These are phyloP conservation scores for Triadica sebifera DNA, from an alignment of 345 rosid species.

Conservation along the genomic window DNA sequence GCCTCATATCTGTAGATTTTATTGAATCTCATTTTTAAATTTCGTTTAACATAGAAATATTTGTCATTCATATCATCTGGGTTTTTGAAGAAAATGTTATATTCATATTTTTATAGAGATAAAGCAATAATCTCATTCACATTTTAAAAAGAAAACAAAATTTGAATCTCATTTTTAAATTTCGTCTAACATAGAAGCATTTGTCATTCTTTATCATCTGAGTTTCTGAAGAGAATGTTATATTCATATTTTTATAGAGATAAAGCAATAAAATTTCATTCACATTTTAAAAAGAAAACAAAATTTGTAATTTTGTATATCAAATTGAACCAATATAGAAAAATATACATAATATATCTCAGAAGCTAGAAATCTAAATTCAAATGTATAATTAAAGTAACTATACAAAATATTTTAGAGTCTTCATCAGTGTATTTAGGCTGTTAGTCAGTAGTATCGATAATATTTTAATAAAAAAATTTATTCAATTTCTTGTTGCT, in stretches of 20 bases:
- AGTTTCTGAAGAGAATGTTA: not conserved
- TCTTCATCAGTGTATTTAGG: not conserved
- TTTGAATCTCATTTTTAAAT: too few species aligned
- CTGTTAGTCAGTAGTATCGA: not conserved
- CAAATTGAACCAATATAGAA: slow-evolving; percentile 7
- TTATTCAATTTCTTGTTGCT: not conserved
- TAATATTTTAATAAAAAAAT: not conserved
- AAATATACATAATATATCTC: not conserved
- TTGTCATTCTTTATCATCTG: too few species aligned
- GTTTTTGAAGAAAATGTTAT: not conserved
- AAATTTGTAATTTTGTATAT: not conserved
- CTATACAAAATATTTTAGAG: not conserved
- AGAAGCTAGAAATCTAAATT: not conserved
- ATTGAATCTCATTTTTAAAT: too few species aligned
- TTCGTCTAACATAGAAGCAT: too few species aligned
- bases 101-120: not conserved
- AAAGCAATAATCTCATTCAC: not conserved
- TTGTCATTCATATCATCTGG: not conserved
- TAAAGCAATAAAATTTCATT: not conserved
- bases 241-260: not conserved
- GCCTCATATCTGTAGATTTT: too few species aligned
- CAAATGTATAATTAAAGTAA: not conserved
- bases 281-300: not conserved
- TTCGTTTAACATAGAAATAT: not conserved
- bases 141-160: too few species aligned